Conservation (phyloP, 2,329 filamentous ascomycete species). For the Didymella sp. region DNA sequence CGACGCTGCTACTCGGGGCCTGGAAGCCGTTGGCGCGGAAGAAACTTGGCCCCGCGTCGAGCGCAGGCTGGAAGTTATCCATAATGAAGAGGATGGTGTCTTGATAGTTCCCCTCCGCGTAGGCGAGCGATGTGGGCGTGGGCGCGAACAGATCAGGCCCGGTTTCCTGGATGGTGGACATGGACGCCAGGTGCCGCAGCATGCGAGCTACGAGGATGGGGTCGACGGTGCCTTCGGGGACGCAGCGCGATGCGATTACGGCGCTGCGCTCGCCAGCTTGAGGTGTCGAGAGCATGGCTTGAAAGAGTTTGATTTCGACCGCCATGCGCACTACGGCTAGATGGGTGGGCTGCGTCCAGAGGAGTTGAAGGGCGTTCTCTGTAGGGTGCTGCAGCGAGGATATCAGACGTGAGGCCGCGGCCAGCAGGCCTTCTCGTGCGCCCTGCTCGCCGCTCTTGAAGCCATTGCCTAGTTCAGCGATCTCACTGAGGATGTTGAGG, state of each 20-base stretch:
- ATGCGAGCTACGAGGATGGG: constrained; percentile 35
- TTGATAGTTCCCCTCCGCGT: constrained; percentile 28
- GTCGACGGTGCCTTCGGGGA: constrained; percentile 22
- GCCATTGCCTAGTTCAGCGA: constrained; percentile 26
- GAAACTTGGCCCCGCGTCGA: constrained; percentile 26
- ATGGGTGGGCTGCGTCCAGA: constrained; percentile 37
- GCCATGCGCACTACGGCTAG: constrained; percentile 29
- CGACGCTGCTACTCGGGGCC: constrained; percentile 23
- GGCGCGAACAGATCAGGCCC: constrained; percentile 28
- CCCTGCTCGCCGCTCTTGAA: constrained; percentile 25
- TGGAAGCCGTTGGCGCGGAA: constrained; percentile 28
- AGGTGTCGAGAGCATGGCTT: constrained; percentile 25
- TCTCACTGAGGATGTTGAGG: constrained; percentile 30
- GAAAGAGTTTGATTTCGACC: constrained; percentile 33
- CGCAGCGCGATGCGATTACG: constrained; percentile 23
- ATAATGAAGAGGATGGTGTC: constrained; percentile 33
- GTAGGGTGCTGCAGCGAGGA: constrained; percentile 34
- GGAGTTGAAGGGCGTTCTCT: constrained; percentile 29
- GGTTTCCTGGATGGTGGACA: constrained; percentile 30
- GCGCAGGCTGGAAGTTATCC: constrained; percentile 31
- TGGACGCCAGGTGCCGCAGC: constrained; percentile 40
- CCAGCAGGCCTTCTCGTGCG: constrained; percentile 30
- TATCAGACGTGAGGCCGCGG: constrained; percentile 32
- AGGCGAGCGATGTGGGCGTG: constrained; percentile 25
- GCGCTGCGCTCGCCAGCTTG: constrained; percentile 17